Percentiles rank a stretch among this genome's conserved stretches.
phyloP scores from a whole-genome alignment of 2,329 filamentous ascomycete species.

The Fusarium albidum region DNA sequence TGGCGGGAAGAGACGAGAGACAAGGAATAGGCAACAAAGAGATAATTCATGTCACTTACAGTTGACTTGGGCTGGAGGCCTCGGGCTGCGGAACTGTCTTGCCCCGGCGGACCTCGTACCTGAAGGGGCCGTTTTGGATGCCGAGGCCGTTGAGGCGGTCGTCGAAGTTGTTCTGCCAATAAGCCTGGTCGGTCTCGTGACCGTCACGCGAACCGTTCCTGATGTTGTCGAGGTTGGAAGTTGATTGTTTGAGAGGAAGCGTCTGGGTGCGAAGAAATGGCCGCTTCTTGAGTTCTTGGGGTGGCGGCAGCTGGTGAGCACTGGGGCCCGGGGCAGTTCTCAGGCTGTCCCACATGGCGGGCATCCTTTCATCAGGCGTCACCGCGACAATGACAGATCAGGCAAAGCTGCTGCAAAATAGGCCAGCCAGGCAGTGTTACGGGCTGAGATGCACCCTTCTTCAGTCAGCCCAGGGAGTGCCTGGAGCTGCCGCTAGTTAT shows the following conservation, averaged over 20 bases:
- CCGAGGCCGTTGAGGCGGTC: slow-evolving; percentile 42
- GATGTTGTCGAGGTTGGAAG: slow-evolving; percentile 22
- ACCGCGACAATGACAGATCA: slow-evolving; percentile 12
- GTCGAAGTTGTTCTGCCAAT: slow-evolving; percentile 38
- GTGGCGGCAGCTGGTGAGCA: slow-evolving; percentile 33
- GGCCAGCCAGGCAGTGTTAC: background rate
- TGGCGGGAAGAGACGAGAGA: slow-evolving; percentile 1
- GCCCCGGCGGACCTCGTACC: slow-evolving; percentile 44
- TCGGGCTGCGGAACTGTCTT: slow-evolving; percentile 43
- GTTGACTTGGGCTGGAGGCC: slow-evolving; percentile 29
- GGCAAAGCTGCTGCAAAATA: slow-evolving; percentile 10
- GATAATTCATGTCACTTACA: slow-evolving; percentile 44
- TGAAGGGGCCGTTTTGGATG: slow-evolving; percentile 39
- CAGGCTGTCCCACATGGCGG: slow-evolving; percentile 39
- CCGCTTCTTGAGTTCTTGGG: slow-evolving; percentile 38
- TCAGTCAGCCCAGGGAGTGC: slow-evolving; percentile 9
- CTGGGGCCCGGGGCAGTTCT: slow-evolving; percentile 36
- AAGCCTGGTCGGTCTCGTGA: slow-evolving; percentile 20
- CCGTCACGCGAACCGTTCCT: slow-evolving; percentile 26
- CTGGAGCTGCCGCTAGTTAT: slow-evolving; percentile 33
- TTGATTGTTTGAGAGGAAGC: slow-evolving; percentile 25
- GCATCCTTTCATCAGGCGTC: slow-evolving; percentile 32
- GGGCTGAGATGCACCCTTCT: background rate
- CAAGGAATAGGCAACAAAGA: slow-evolving; percentile 10
- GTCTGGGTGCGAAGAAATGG: slow-evolving; percentile 37